Evolutionary conservation across 176 grass and related monocot species (phyloP).

Genomic region (Chrysopogon serrulatus): DNA sequence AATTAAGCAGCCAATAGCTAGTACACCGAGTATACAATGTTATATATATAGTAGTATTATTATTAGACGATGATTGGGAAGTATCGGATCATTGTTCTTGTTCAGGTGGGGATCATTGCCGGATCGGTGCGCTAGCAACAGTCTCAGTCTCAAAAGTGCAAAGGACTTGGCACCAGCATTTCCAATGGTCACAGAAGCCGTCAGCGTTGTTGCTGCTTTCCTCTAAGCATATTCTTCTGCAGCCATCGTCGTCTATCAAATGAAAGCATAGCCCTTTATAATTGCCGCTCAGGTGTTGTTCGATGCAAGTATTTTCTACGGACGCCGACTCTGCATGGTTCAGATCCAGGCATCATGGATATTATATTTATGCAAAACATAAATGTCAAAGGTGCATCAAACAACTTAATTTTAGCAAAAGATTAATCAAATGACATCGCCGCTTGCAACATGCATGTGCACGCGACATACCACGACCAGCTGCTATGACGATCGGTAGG

Average conservation of each 20-base stretch:
- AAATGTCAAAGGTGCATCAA: not conserved
- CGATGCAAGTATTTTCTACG: not conserved
- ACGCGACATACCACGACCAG: not conserved
- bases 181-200: not conserved
- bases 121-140: not conserved
- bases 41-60: no score
- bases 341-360: not conserved
- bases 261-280: not conserved
- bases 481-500: not conserved
- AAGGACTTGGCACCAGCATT: not conserved
- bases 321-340: no score
- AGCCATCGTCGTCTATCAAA: not conserved
- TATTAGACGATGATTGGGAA: no score
- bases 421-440: no score
- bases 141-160: no score
- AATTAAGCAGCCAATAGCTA: no score
- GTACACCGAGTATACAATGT: no score
- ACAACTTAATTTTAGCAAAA: no score
- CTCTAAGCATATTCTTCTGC: not conserved
- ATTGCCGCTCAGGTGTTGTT: not conserved
- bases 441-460: no score
- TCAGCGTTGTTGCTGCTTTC: no score
- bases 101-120: not conserved
- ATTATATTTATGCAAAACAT: not conserved
- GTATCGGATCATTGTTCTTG: not conserved